phyloP scores from a whole-genome alignment of 352 stramenopile genomes.

The Phytophthora cajani region DNA sequence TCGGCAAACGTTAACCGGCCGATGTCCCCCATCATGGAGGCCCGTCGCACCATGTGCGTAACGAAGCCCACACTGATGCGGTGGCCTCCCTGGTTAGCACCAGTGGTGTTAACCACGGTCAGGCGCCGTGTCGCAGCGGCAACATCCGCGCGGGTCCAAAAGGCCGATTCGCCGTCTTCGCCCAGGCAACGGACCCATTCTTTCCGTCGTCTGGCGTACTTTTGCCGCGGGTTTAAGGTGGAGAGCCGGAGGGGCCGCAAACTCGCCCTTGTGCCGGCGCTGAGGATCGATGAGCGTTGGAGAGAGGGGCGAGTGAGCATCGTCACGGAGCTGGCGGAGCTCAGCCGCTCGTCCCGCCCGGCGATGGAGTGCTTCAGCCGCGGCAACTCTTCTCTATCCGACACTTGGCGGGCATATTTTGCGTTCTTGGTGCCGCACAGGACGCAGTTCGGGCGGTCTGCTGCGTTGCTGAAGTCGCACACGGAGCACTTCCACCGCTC shows the following conservation, averaged over 20 bases:
- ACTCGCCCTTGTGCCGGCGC: conserved; percentile 20
- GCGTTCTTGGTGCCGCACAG: conserved; percentile 79
- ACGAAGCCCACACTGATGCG: conserved; percentile 76
- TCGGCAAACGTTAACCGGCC: conserved; percentile 75
- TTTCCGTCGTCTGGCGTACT: conserved; percentile 80
- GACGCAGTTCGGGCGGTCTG: conserved; percentile 67
- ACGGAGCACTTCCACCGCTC: conserved; percentile 82
- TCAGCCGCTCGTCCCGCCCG: conserved; percentile 35
- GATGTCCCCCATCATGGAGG: conserved; percentile 59
- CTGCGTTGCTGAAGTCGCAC: conserved; percentile 80
- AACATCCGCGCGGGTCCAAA: conserved; percentile 74
- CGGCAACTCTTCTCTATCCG: conserved; percentile 31
- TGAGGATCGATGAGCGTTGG: conserved; percentile 29
- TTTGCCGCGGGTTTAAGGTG: conserved; percentile 75
- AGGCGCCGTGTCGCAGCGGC: conserved; percentile 29
- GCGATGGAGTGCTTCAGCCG: conserved; percentile 40
- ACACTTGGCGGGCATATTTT: conserved; percentile 12
- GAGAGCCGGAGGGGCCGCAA: conserved; percentile 52
- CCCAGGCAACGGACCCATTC: conserved; percentile 79
- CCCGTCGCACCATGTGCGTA: conserved; percentile 67
- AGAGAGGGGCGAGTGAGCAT: conserved; percentile 37
- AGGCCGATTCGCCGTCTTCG: conserved; percentile 62
- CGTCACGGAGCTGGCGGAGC: conserved; percentile 33
- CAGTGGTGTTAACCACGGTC: conserved; percentile 23
- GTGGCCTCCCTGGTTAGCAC: conserved; percentile 2